These are phyloP conservation scores for Saccharomycopsis crataegensis DNA, from an alignment of 1,139 yeast genomes.

Conservation along the genomic window DNA sequence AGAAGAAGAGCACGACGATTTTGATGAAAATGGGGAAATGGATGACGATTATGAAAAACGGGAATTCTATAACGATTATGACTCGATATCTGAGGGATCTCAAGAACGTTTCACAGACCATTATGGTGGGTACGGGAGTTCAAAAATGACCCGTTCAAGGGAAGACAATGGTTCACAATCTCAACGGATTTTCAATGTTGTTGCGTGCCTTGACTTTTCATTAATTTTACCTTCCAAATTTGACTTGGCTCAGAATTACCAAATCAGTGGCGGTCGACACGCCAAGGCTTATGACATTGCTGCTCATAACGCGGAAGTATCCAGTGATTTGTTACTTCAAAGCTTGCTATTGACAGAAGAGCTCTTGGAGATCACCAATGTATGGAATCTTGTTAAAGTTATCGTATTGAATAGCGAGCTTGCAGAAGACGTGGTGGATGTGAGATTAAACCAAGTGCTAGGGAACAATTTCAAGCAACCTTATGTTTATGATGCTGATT, in stretches of 20 bases:
- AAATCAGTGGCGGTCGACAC: constrained; percentile 44
- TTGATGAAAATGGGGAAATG: constrained; percentile 19
- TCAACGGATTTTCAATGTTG: constrained; percentile 40
- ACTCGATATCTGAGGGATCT: too few relatives aligned
- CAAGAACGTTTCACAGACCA: too few relatives aligned
- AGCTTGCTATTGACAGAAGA: constrained; percentile 4
- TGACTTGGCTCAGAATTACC: constrained; percentile 71
- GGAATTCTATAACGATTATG: too few relatives aligned
- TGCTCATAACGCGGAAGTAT: constrained; percentile 9
- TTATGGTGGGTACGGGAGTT: too few relatives aligned
- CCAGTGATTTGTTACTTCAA: constrained; percentile 4
- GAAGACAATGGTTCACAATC: too few relatives aligned
- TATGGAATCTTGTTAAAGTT: constrained; percentile 17
- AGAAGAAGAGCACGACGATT: constrained; percentile 20
- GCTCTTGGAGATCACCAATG: constrained; percentile 8
- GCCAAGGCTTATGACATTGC: constrained; percentile 15
- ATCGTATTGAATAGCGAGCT: constrained; percentile 8
- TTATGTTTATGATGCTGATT: not conserved
- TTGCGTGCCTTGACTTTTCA: constrained; percentile 58
- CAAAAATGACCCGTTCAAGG: too few relatives aligned
- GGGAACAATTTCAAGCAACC: not conserved
- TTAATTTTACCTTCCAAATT: constrained; percentile 69
- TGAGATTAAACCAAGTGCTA: not conserved
- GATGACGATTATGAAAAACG: not conserved
- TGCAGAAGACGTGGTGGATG: constrained; percentile 1